These are phyloP conservation scores for Phlebopus sp. DNA, from an alignment of 1,284 basidiomycete species.

Conservation along the genomic window DNA sequence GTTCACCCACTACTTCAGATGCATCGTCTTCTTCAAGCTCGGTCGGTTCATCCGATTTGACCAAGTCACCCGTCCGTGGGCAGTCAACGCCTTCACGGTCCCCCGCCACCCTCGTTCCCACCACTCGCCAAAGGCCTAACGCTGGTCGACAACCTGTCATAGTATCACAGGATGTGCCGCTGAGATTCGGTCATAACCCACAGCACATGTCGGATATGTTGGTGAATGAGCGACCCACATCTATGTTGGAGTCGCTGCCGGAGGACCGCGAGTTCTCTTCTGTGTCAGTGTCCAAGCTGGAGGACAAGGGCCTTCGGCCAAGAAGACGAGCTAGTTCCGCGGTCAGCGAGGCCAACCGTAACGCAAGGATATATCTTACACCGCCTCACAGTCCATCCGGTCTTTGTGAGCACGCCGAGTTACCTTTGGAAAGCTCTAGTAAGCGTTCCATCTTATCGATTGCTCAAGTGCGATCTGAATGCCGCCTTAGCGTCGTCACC, in stretches of 20 bases:
- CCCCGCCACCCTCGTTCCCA: slow-evolving; percentile 18
- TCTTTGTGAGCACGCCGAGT: slow-evolving; percentile 7
- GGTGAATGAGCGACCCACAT: slow-evolving; percentile 22
- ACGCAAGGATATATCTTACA: slow-evolving; percentile 19
- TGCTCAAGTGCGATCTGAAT: background rate
- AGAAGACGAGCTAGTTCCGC: slow-evolving; percentile 14
- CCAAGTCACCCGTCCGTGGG: slow-evolving; percentile 3
- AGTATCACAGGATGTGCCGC: slow-evolving; percentile 37
- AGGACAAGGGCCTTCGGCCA: background rate
- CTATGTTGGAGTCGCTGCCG: slow-evolving; percentile 45
- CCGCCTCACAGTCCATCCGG: slow-evolving; percentile 5
- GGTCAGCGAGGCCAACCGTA: slow-evolving; percentile 18
- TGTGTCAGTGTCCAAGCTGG: slow-evolving; percentile 7
- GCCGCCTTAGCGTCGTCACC: slow-evolving; percentile 16
- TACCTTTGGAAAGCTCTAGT: slow-evolving; percentile 9
- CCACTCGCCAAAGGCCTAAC: slow-evolving; percentile 25
- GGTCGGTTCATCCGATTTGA: slow-evolving; percentile 3
- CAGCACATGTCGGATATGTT: slow-evolving; percentile 10
- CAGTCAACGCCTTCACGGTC: slow-evolving; percentile 21
- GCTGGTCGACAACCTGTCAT: slow-evolving; percentile 22
- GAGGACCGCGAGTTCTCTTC: slow-evolving; percentile 44
- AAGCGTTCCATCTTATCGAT: slow-evolving; percentile 2
- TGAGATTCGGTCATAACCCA: slow-evolving; percentile 53
- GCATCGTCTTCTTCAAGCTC: slow-evolving; percentile 26
- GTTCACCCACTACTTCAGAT: slow-evolving; percentile 16